Percentiles rank a stretch among this genome's conserved stretches.
Conservation (phyloP, 192 early-diverging fungal genomes). For the Funneliformis mosseae region DNA sequence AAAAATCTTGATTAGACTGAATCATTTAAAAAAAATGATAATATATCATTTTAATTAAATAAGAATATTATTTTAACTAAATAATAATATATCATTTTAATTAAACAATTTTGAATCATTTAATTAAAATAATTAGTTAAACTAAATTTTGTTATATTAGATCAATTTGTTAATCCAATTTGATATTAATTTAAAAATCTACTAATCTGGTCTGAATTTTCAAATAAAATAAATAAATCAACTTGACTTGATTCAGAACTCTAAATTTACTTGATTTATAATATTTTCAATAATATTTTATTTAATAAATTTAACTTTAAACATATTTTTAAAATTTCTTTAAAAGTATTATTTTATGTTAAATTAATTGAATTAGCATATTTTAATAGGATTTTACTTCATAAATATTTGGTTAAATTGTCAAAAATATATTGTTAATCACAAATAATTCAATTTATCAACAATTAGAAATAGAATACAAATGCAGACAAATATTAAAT, state of each 20-base stretch:
- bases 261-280: not conserved
- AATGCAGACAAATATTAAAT: not conserved
- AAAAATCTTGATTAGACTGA: too few species aligned
- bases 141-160: too few species aligned
- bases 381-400: not conserved
- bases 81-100: too few species aligned
- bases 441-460: not conserved
- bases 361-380: constrained; percentile 5
- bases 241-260: not conserved
- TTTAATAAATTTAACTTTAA: constrained; percentile 10
- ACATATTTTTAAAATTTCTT: not conserved
- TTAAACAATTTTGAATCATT: too few species aligned
- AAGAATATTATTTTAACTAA: too few species aligned
- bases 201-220: too few species aligned
- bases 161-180: too few species aligned
- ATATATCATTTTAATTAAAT: too few species aligned
- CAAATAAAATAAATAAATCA: too few species aligned
- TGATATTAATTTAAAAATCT: too few species aligned
- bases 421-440: not conserved
- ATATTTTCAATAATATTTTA: not conserved
- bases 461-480: constrained; percentile 3
- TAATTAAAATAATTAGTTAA: too few species aligned
- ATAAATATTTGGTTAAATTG: not conserved
- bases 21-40: too few species aligned
- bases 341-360: not conserved